These are phyloP conservation scores for Chaetomiaceae sp. DNA, from an alignment of 2,329 filamentous ascomycete genomes.

Conservation along the genomic window DNA sequence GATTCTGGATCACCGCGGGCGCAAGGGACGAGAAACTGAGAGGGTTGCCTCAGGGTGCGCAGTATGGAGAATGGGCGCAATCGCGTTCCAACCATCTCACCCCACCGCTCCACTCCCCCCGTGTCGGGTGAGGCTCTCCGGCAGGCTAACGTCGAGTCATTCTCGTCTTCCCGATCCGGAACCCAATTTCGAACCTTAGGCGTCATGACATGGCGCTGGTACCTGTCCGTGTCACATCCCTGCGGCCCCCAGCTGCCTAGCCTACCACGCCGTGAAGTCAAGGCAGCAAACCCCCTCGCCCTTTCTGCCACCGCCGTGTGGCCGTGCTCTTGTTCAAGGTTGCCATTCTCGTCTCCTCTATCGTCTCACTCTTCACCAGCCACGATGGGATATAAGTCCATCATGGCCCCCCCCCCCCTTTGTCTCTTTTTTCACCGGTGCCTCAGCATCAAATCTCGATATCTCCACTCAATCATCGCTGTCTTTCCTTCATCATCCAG, in stretches of 20 bases:
- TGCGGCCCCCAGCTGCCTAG: conserved; percentile 14
- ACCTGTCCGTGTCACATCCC: not conserved
- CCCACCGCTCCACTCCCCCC: conserved; percentile 1
- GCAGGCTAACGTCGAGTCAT: conserved; percentile 11
- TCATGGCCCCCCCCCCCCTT: conserved; percentile 1
- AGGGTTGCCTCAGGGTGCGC: too few relatives aligned
- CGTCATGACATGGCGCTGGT: not conserved
- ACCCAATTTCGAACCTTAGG: not conserved
- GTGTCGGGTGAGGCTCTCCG: conserved; percentile 7
- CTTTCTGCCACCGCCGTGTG: not conserved
- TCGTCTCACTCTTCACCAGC: not conserved
- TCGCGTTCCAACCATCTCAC: too few relatives aligned
- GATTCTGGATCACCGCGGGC: too few relatives aligned
- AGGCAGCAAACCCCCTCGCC: conserved; percentile 11
- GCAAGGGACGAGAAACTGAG: too few relatives aligned
- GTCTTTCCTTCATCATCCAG: not conserved
- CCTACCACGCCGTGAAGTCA: conserved; percentile 7
- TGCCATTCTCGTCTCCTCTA: not conserved
- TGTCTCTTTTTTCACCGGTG: too few relatives aligned
- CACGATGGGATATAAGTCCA: conserved; percentile 13
- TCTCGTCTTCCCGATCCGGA: not conserved
- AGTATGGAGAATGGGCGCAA: too few relatives aligned
- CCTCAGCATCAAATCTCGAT: too few relatives aligned
- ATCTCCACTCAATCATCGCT: not conserved
- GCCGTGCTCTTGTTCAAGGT: conserved; percentile 3